phyloP scores from a whole-genome alignment of 805 yeast genomes.

The Wickerhamiella hasegawae region DNA sequence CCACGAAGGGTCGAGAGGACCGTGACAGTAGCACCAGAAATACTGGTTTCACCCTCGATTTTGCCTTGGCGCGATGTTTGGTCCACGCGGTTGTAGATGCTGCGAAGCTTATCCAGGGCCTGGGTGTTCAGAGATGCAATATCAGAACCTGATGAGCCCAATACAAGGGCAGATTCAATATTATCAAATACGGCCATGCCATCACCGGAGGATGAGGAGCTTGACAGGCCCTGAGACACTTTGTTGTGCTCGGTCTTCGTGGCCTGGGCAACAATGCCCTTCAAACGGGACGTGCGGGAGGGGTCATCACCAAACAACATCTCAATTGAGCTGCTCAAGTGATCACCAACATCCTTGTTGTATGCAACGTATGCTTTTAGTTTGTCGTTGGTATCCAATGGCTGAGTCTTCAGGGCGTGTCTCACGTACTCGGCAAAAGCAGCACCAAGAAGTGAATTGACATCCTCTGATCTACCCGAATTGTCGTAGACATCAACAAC shows the following conservation, averaged over 20 bases:
- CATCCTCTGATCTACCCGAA: conserved; percentile 15
- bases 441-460: conserved; percentile 12
- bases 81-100: conserved; percentile 41
- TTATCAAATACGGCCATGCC: conserved; percentile 43
- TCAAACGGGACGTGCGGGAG: conserved; percentile 2
- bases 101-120: conserved; percentile 23
- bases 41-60: conserved; percentile 52
- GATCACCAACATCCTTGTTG: conserved; percentile 8
- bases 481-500: conserved; percentile 31
- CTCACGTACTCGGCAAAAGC: conserved; percentile 10
- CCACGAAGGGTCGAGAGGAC: conserved; percentile 50
- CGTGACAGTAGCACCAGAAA: conserved; percentile 59
- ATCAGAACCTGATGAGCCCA: conserved; percentile 13
- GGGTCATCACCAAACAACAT: conserved; percentile 5
- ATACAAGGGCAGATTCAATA: conserved; percentile 30
- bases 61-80: conserved; percentile 26
- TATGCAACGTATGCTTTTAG: conserved; percentile 6
- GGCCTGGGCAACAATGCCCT: neutral
- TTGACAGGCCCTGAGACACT: conserved; percentile 2
- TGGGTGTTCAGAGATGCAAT: conserved; percentile 9
- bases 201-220: conserved; percentile 17
- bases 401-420: conserved; percentile 9
- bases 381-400: neutral
- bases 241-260: conserved; percentile 5
- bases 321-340: conserved; percentile 4